Base-by-base conservation (phyloP, 2,329 filamentous ascomycete species). In the Chlorencoelia australis region DNA sequence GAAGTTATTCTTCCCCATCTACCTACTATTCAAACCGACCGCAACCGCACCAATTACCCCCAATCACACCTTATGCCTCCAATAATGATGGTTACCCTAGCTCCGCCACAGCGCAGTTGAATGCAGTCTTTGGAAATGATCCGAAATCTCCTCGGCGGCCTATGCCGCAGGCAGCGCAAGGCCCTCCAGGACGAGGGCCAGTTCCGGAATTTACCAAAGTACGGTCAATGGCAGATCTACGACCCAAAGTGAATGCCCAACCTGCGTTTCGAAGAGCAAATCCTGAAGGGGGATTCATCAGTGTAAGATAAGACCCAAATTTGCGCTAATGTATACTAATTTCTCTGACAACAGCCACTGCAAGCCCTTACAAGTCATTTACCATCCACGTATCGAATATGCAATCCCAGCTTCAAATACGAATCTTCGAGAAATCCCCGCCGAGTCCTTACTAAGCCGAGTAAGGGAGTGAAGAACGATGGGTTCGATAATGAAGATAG, bases 401-500 rank as follows among this genome's bases (percentile, higher is more conserved):
- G 91, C 68, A 98, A 98, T 58, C 88, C 88, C 3, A 79, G 75
- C 53, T 98, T 98, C 71, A 95, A 98, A 66, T 98, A 98, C 64
- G 91, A 98, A 59, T 95, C 91, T 11, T 95, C 91, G 36, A 77
- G 91, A 48, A 98, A 98, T 56, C 91, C 91, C 25, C 82, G 91
- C 44, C 76, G 91, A 59, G 91, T 98, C 33, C 71, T 98, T 48
- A 98, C 91, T 11, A 98, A 98, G 62, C 91, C 91, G 6, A 96
- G 91, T 72, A 98, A 98, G 64, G 91, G 91, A 10, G 76, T 84
- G 44, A 98, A 98, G 71, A 98, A 98, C 55, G 91, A 98, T 64
- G 91, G 91, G 4, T 98, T 91, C 55, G 91, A 98, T 57, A 98
- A 98, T 50, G 91, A 98, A 59, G 91, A 98, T 51, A 96, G 91